Conservation (phyloP, 2,329 filamentous ascomycete genomes). For the Stemphylium vesicarium region DNA sequence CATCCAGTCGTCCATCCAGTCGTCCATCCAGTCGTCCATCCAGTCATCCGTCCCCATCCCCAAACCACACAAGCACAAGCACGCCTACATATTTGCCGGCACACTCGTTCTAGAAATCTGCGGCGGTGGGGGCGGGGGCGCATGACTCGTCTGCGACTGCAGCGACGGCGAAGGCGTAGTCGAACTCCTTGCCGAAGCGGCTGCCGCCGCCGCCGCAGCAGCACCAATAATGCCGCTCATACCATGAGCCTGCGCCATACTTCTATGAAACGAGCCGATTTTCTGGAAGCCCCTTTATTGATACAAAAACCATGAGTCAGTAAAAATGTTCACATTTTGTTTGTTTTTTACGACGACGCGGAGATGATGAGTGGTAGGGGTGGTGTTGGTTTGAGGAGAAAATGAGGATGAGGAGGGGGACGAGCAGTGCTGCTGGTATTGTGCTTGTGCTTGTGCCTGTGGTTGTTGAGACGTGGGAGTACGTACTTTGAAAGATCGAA, state of each 20-base stretch:
- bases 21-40: no score
- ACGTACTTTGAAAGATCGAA: slow-evolving; percentile 59
- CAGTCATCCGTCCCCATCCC: no score
- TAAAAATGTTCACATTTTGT: not conserved
- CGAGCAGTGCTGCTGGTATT: no score
- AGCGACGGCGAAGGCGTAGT: no score
- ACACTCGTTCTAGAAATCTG: slow-evolving; percentile 27
- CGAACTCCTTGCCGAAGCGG: not conserved
- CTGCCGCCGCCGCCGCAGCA: no score
- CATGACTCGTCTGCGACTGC: not conserved
- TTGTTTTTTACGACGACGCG: not conserved
- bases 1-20: no score
- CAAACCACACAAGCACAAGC: no score
- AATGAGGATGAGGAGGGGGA: not conserved
- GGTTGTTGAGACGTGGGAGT: not conserved
- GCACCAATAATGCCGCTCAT: slow-evolving; percentile 22
- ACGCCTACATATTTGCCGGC: slow-evolving; percentile 29
- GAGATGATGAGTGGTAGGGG: no score
- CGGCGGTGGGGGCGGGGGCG: no score
- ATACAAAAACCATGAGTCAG: slow-evolving; percentile 21
- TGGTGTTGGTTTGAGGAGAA: no score
- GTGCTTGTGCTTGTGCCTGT: no score
- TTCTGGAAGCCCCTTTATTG: slow-evolving; percentile 56
- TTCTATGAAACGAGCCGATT: slow-evolving; percentile 55
- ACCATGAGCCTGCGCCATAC: slow-evolving; percentile 41